Evolutionary conservation across 192 early-diverging fungal species (phyloP).

Genomic region (Phycomyces nitens): DNA sequence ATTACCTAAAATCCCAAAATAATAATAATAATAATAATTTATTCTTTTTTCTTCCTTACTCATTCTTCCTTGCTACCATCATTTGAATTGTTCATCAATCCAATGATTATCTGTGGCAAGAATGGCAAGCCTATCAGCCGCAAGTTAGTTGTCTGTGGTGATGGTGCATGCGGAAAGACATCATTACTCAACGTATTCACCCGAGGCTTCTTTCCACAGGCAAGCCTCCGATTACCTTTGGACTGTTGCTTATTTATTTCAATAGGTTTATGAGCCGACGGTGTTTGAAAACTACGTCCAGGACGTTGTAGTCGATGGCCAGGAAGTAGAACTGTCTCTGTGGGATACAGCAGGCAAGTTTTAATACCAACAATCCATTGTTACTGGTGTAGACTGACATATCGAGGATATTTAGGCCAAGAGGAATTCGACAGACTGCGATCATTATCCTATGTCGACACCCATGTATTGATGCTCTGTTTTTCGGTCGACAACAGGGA

Average conservation of each 20-base stretch:
- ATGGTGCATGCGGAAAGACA: conserved; percentile 38
- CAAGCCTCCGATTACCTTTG: neutral
- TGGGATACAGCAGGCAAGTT: conserved; percentile 42
- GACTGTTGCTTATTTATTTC: neutral
- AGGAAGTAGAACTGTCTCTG: conserved; percentile 23
- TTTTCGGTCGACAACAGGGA: conserved; percentile 31
- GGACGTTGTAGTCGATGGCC: conserved; percentile 26
- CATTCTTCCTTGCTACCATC: neutral
- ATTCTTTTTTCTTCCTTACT: neutral
- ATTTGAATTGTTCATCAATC: neutral
- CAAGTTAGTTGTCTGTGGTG: conserved; percentile 20
- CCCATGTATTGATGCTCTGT: conserved; percentile 18
- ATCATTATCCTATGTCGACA: conserved; percentile 23
- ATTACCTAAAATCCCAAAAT: no score
- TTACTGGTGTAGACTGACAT: no score
- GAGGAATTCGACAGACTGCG: conserved; percentile 26
- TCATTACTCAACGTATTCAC: conserved; percentile 37
- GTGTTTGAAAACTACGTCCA: conserved; percentile 37
- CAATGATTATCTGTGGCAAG: conserved; percentile 18
- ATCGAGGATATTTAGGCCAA: conserved; percentile 16
- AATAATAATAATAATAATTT: no score
- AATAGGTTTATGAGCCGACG: conserved; percentile 33
- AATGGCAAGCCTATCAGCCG: conserved; percentile 10
- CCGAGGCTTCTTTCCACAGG: conserved; percentile 31
- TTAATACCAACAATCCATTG: neutral